Evolutionary conservation across 345 rosid species (phyloP).

Genomic region (Erysimum cheiranthoides): DNA sequence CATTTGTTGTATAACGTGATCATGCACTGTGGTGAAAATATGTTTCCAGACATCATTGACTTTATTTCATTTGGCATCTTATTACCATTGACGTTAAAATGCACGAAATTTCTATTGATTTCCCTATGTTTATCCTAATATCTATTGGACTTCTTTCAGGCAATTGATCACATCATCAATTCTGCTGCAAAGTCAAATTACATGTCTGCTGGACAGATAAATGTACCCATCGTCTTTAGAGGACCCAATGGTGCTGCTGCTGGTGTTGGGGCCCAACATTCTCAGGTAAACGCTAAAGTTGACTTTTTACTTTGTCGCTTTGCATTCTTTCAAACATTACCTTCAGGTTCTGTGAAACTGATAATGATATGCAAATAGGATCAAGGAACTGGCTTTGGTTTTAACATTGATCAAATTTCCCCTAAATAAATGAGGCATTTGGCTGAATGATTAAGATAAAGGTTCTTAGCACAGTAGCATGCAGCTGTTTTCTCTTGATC

Average conservation of each 20-base stretch:
- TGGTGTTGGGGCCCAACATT: slow-evolving; percentile 98
- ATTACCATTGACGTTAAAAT: neutral
- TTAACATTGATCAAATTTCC: neutral
- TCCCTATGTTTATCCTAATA: neutral
- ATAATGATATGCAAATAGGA: slow-evolving; percentile 1
- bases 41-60: slow-evolving; percentile 6
- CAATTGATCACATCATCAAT: slow-evolving; percentile 91
- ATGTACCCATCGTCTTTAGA: slow-evolving; percentile 87
- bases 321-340: slow-evolving; percentile 3
- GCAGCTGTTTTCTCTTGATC: neutral
- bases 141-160: slow-evolving; percentile 51
- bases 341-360: slow-evolving; percentile 10
- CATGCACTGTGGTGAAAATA: slow-evolving; percentile 18
- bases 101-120: neutral
- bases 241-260: slow-evolving; percentile 99
- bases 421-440: neutral
- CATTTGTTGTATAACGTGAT: neutral
- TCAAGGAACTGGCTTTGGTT: slow-evolving; percentile 12
- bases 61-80: slow-evolving; percentile 15
- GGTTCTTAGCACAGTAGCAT: neutral
- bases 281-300: slow-evolving; percentile 59
- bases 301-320: slow-evolving; percentile 14
- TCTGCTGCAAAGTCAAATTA: slow-evolving; percentile 87
- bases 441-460: neutral
- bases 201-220: slow-evolving; percentile 89